These are phyloP conservation scores for Globisporangium acanthophoron DNA, from an alignment of 352 stramenopile species.

Conservation along the genomic window DNA sequence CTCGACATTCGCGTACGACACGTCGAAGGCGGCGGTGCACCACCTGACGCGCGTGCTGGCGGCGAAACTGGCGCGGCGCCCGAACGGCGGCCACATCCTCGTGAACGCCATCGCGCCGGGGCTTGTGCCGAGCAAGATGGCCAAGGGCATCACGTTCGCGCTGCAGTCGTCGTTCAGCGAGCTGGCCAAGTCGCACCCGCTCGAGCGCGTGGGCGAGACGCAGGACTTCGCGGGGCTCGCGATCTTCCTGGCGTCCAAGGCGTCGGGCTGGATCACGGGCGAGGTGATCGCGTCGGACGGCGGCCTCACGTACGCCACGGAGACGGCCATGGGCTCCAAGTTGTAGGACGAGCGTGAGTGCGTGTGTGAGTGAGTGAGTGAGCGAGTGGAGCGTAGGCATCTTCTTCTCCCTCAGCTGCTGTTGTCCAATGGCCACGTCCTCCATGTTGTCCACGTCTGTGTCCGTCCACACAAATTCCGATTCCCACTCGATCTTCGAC, in stretches of 20 bases:
- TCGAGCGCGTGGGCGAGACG: conserved; percentile 75
- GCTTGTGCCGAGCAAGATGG: conserved; percentile 90
- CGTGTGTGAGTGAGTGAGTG: not conserved
- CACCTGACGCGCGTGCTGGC: conserved; percentile 91
- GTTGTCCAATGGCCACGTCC: not conserved
- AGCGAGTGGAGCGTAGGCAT: too few relatives aligned
- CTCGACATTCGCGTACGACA: conserved; percentile 92
- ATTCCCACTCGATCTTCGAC: not conserved
- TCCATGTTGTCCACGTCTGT: not conserved
- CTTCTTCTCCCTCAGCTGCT: too few relatives aligned
- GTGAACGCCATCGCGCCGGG: conserved; percentile 95
- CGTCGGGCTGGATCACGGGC: conserved; percentile 90
- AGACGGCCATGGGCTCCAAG: conserved; percentile 36
- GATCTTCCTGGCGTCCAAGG: conserved; percentile 89
- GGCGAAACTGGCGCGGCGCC: conserved; percentile 80
- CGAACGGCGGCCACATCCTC: conserved; percentile 86
- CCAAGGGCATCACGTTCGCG: conserved; percentile 58
- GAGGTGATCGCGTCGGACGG: conserved; percentile 91
- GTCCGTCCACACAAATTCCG: not conserved
- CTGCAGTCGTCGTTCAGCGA: conserved; percentile 41
- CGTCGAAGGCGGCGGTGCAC: conserved; percentile 93
- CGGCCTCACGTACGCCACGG: conserved; percentile 48
- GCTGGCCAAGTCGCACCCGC: conserved; percentile 67
- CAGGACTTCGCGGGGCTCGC: conserved; percentile 92
- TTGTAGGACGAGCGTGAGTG: conserved; percentile 5